Base-by-base conservation (phyloP, 805 yeast species). In the Myxozyma nipponensis region DNA sequence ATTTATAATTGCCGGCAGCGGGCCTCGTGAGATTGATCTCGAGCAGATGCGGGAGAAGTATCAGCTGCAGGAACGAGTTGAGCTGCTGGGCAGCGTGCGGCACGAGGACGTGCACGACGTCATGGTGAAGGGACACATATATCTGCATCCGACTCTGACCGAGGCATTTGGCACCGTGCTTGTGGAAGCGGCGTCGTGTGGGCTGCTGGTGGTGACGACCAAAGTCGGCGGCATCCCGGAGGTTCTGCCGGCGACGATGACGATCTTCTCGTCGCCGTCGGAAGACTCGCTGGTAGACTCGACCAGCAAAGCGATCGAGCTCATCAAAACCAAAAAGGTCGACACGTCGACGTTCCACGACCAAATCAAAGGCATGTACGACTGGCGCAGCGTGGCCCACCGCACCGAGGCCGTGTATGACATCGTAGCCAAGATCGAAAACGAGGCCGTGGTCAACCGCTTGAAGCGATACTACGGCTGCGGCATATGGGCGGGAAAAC, bases 151-250 rank as follows among this genome's bases (percentile, higher is more conserved):
- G 0, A 83, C 96, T 0, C 73, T 93, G 37, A 93, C 98, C 0
- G 99, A 93, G 66, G 98, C 98, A 0, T 93, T 93, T 69, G 99
- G 99, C 2, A 93, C 98, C 0, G 98, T 88, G 0, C 70, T 93
- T 9, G 96, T 93, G 0, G 99, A 93, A 65, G 99, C 99, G 0
- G 98, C 97, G 0, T 84, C 95, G 1, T 93, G 98, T 72, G 97
- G 97, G 0, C 67, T 93, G 34, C 74, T 86, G 18, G 96, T 93
- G 1, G 98, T 93, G 0, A 89, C 97, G 0, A 93, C 99, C 0
- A 81, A 82, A 50, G 98, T 93, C 0, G 99, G 99, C 10, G 99
- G 98, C 3, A 90, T 93, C 36, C 97, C 97, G 0, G 99, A 93
- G 64, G 98, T 93, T 3, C 69, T 93, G 35, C 99, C 98, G 0